phyloP scores from a whole-genome alignment of 2,329 filamentous ascomycete species.

The Trichoderma gracile region DNA sequence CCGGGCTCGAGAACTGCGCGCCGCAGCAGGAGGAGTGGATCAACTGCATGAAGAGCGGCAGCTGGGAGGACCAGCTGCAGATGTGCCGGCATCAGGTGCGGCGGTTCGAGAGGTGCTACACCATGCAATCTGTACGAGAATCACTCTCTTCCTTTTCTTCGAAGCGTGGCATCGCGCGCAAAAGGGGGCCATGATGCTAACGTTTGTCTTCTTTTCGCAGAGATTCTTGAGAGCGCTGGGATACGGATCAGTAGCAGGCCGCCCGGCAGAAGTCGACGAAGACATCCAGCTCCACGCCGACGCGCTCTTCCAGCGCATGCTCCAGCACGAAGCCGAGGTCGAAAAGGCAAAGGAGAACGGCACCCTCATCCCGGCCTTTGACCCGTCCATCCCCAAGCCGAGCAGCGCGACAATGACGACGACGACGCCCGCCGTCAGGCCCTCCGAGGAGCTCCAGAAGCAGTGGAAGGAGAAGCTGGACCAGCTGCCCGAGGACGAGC shows the following conservation, averaged over 20 bases:
- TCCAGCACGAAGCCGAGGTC: conserved; percentile 76
- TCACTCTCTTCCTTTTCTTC: neutral
- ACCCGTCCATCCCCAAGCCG: conserved; percentile 52
- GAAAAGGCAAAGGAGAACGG: conserved; percentile 67
- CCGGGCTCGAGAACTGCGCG: conserved; percentile 91
- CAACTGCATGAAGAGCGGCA: conserved; percentile 76
- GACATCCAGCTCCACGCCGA: conserved; percentile 96
- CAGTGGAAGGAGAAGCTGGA: conserved; percentile 57
- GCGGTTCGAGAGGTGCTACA: conserved; percentile 83
- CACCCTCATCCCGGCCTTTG: conserved; percentile 58
- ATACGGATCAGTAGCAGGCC: conserved; percentile 70
- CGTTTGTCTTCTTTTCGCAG: conserved; percentile 40
- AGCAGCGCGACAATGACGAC: conserved; percentile 32
- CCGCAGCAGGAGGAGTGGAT: conserved; percentile 81
- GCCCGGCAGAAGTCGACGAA: conserved; percentile 71
- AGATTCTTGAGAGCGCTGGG: conserved; percentile 89
- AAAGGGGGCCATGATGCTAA: neutral
- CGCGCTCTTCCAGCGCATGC: conserved; percentile 81
- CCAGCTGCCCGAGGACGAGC: conserved; percentile 59
- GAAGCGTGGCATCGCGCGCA: too few species aligned
- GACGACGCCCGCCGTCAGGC: conserved; percentile 30
- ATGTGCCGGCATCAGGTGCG: conserved; percentile 79
- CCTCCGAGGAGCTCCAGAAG: conserved; percentile 51
- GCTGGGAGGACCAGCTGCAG: conserved; percentile 66
- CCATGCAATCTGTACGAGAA: conserved; percentile 71